Evolutionary conservation across 2,329 filamentous ascomycete genomes (phyloP).

Genomic region (Phialophora chinensis): DNA sequence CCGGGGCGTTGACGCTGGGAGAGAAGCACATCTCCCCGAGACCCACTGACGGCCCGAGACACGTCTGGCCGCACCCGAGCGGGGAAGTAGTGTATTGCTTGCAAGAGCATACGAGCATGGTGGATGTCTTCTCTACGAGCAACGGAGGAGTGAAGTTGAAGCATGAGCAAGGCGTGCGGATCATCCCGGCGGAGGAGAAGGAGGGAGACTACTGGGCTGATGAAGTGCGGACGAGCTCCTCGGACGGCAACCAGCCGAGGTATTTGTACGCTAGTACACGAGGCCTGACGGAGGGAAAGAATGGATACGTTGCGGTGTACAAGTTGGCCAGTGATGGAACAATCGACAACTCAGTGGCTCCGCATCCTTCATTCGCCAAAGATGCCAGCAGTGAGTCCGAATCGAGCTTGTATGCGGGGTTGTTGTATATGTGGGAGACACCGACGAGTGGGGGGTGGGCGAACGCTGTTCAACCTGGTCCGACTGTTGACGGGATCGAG

Average conservation of each 20-base stretch:
- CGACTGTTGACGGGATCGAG: constrained; percentile 40
- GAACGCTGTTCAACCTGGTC: constrained; percentile 40
- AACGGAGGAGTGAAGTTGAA: constrained; percentile 24
- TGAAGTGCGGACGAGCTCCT: constrained; percentile 38
- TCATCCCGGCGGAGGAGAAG: constrained; percentile 32
- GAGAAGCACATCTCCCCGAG: constrained; percentile 38
- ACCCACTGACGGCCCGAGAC: constrained; percentile 37
- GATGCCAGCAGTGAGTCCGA: constrained; percentile 1
- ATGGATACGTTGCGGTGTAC: constrained; percentile 39
- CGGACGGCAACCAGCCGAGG: constrained; percentile 27
- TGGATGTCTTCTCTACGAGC: constrained; percentile 38
- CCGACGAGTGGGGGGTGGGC: constrained; percentile 40
- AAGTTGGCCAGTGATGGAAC: constrained; percentile 29
- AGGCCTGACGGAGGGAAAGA: constrained; percentile 31
- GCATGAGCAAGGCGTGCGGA: constrained; percentile 37
- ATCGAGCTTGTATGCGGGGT: constrained; percentile 25
- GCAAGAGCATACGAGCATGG: constrained; percentile 40
- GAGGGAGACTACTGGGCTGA: constrained; percentile 39
- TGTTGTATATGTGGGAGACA: constrained; percentile 38
- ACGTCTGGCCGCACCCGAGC: constrained; percentile 39
- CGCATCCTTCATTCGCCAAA: neutral
- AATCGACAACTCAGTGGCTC: constrained; percentile 20
- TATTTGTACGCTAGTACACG: constrained; percentile 40
- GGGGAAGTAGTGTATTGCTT: constrained; percentile 38
- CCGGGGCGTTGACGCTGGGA: constrained; percentile 26